Percentiles rank a stretch among this genome's conserved stretches.
phyloP scores from a whole-genome alignment of 2,329 filamentous ascomycete genomes.

The Colletotrichum ledebouriae region DNA sequence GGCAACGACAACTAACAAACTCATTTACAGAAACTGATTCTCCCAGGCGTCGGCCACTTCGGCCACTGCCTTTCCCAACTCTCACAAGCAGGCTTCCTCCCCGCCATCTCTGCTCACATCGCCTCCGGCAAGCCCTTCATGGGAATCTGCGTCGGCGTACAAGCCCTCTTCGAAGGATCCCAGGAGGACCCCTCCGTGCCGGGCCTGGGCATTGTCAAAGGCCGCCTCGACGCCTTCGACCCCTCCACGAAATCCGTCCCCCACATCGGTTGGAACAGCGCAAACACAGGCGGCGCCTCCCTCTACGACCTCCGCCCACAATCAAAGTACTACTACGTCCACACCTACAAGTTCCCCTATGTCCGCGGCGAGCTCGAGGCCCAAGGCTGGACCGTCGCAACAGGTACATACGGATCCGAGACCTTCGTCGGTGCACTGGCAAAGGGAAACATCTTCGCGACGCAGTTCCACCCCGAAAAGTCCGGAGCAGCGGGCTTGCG shows the following conservation, averaged over 20 bases:
- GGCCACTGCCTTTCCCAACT: conserved; percentile 94
- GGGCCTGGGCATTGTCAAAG: conserved; percentile 82
- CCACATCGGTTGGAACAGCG: conserved; percentile 98
- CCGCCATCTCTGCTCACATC: conserved; percentile 86
- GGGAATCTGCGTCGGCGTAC: conserved; percentile 95
- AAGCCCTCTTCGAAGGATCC: conserved; percentile 90
- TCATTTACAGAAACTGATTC: conserved; percentile 81
- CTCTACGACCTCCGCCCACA: conserved; percentile 84
- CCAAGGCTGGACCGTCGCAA: conserved; percentile 93
- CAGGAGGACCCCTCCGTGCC: conserved; percentile 79
- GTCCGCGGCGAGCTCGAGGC: conserved; percentile 78
- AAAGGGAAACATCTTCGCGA: conserved; percentile 86
- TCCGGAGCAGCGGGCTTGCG: conserved; percentile 90
- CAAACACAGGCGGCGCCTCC: conserved; percentile 69
- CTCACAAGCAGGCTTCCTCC: conserved; percentile 83
- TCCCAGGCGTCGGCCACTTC: conserved; percentile 97
- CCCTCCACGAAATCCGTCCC: conserved; percentile 89
- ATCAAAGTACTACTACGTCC: conserved; percentile 99
- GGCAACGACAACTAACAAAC: conserved; percentile 1
- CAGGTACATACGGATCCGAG: conserved; percentile 87
- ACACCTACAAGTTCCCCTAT: conserved; percentile 91
- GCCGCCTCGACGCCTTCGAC: conserved; percentile 80
- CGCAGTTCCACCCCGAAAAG: conserved; percentile 98
- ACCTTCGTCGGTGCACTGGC: conserved; percentile 93
- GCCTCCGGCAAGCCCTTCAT: conserved; percentile 95